Evolutionary conservation across 202 grass and related monocot species (phyloP).

Genomic region (Setaria viridis): DNA sequence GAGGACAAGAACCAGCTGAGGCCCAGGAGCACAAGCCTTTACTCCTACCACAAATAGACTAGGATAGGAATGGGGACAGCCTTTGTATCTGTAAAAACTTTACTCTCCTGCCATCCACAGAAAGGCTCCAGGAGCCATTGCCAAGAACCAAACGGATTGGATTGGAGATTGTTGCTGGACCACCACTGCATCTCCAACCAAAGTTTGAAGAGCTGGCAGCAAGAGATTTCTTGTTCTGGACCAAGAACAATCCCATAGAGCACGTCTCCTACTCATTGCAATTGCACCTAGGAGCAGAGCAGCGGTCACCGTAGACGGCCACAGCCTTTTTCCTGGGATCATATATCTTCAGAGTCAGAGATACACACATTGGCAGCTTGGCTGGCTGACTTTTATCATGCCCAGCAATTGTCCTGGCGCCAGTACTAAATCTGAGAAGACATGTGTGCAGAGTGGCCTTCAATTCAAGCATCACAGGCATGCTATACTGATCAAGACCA

Average conservation of each 20-base stretch:
- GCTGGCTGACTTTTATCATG: conserved; percentile 25
- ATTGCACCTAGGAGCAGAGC: conserved; percentile 16
- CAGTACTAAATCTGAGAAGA: conserved; percentile 34
- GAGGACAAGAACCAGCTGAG: conserved; percentile 50
- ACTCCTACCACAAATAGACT: conserved; percentile 51
- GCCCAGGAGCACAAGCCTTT: conserved; percentile 50
- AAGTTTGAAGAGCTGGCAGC: conserved; percentile 42
- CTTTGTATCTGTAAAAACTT: conserved; percentile 16
- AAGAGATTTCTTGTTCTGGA: conserved; percentile 33
- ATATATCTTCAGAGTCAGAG: conserved; percentile 34
- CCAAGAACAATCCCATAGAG: conserved; percentile 58
- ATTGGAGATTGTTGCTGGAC: conserved; percentile 31
- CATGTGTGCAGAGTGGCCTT: conserved; percentile 31
- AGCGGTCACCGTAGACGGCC: conserved; percentile 24
- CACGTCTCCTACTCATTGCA: conserved; percentile 41
- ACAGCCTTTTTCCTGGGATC: conserved; percentile 35
- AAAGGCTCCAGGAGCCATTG: conserved; percentile 45
- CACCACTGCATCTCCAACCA: conserved; percentile 39
- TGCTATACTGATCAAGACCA: conserved; percentile 19
- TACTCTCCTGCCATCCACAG: conserved; percentile 43
- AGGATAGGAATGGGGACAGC: conserved; percentile 32
- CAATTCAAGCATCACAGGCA: conserved; percentile 42
- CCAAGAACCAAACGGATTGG: conserved; percentile 18
- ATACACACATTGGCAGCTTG: conserved; percentile 25
- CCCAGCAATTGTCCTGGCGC: conserved; percentile 19